Evolutionary conservation across 176 grass and related monocot genomes (phyloP).

Genomic region (Chrysopogon serrulatus): DNA sequence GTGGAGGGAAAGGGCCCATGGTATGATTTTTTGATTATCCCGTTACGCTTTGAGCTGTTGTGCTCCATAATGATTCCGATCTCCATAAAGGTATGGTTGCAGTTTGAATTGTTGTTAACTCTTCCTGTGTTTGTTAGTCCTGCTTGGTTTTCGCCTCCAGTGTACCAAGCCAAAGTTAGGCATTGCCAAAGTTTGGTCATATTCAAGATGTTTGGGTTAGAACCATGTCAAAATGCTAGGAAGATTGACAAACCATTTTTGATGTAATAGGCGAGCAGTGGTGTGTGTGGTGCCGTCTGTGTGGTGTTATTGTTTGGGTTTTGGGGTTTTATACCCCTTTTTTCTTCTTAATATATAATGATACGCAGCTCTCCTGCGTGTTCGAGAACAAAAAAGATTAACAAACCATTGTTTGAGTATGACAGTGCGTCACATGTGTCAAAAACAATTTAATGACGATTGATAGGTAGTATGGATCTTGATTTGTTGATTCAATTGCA

Average conservation of each 20-base stretch:
- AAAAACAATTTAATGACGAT: neutral
- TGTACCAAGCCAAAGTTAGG: neutral
- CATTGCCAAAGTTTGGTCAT: neutral
- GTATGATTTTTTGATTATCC: constrained; percentile 86
- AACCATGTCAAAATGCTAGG: neutral
- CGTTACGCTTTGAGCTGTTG: constrained; percentile 80
- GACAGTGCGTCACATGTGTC: neutral
- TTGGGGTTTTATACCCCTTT: too few species aligned
- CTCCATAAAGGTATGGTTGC: constrained; percentile 83
- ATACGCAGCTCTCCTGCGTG: too few species aligned
- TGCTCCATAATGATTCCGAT: constrained; percentile 99
- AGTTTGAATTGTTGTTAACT: constrained; percentile 8
- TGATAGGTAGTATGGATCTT: neutral
- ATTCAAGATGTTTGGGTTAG: neutral
- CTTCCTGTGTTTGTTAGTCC: neutral
- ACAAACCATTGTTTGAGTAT: neutral
- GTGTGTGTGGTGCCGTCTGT: too few species aligned
- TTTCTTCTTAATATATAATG: too few species aligned
- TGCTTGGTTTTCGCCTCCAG: neutral
- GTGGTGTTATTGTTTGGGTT: too few species aligned
- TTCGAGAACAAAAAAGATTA: too few species aligned
- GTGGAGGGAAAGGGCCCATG: constrained; percentile 59
- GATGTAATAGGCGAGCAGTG: too few species aligned
- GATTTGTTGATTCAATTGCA: neutral
- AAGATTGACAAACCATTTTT: neutral